Evolutionary conservation across 78 protist genomes (phyloP).

Genomic region (Polysphondylium violaceum): DNA sequence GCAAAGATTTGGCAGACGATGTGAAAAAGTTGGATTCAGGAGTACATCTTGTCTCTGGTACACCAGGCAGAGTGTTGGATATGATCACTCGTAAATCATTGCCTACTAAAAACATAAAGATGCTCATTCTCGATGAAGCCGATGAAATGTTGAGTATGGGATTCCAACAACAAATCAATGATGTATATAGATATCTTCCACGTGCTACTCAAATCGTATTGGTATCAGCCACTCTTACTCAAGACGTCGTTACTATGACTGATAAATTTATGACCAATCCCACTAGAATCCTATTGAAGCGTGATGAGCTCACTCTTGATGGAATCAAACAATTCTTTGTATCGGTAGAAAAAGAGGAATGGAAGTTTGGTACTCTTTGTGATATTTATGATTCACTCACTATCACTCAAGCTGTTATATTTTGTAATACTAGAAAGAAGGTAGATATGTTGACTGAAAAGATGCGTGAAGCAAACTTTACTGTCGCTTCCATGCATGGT

Average conservation of each 20-base stretch:
- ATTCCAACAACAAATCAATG: constrained; percentile 98
- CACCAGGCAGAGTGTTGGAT: constrained; percentile 98
- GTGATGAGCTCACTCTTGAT: constrained; percentile 98
- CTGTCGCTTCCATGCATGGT: constrained; percentile 98
- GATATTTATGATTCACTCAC: constrained; percentile 98
- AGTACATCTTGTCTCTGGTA: constrained; percentile 96
- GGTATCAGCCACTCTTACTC: constrained; percentile 99
- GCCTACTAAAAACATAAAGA: constrained; percentile 87
- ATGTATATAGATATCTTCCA: constrained; percentile 97
- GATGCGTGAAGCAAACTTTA: constrained; percentile 95
- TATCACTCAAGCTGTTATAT: constrained; percentile 98
- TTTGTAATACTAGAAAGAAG: constrained; percentile 97
- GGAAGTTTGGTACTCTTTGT: constrained; percentile 99
- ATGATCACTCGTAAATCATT: constrained; percentile 96
- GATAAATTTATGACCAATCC: constrained; percentile 96
- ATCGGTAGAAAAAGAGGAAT: constrained; percentile 98
- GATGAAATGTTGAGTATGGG: constrained; percentile 98
- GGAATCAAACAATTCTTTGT: constrained; percentile 98
- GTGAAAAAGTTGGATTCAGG: constrained; percentile 87
- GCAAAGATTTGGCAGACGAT: constrained; percentile 94
- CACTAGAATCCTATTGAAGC: constrained; percentile 97
- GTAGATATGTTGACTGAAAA: constrained; percentile 92
- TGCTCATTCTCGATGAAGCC: constrained; percentile 99
- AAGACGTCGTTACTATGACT: constrained; percentile 95
- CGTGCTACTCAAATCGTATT: constrained; percentile 96